Base-by-base conservation (phyloP, 345 rosid species). In the Heritiera fomes region DNA sequence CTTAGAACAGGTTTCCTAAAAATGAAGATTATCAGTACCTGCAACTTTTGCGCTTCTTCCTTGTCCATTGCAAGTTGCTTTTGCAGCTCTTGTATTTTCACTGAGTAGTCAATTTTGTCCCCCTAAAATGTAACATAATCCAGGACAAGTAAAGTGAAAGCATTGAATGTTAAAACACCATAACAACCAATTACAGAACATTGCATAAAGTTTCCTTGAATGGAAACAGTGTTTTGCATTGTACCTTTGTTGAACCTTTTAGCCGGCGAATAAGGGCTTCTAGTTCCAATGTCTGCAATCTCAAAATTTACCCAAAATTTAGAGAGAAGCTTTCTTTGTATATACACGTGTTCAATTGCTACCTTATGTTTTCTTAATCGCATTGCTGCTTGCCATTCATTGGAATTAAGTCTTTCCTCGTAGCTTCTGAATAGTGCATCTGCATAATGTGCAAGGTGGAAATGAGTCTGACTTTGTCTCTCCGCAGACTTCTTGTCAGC, bases 371-470 rank as follows among this genome's bases (percentile, higher is more conserved):
- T 90, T 87, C 98, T 88, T 82, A 95, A 84, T 32, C 94, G 91
- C 90, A 85, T 82, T 79, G 99, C 99, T 80, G 98, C 99, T 86
- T 93, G 97, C 99, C 99, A 95, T 84, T 95, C 99, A 76, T 82
- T 91, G 70, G 99, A 93, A 78, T 85, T 86, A 81, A 95, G 88
- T 84, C 99, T 93, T 78, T 93, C 98, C 86, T 93, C 97, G 78
- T 89, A 90, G 82, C 90, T 90, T 84, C 89, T 93, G 82, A 92
- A 95, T 23, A 95, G 78, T 75, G 92, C 97, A 89, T 95, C 97
- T 66, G 99, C 91, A 83, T 93, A 95, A 85, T 93, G 99, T 62
- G 99, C 98, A 82, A 95, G 93, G 79, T 88, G 94, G 82, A 93
- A 95, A 86, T 92, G 92, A 76, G 92, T 84, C 85, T 93, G 93